phyloP scores from a whole-genome alignment of 805 yeast species.

The Alloascoidea hylecoeti region DNA sequence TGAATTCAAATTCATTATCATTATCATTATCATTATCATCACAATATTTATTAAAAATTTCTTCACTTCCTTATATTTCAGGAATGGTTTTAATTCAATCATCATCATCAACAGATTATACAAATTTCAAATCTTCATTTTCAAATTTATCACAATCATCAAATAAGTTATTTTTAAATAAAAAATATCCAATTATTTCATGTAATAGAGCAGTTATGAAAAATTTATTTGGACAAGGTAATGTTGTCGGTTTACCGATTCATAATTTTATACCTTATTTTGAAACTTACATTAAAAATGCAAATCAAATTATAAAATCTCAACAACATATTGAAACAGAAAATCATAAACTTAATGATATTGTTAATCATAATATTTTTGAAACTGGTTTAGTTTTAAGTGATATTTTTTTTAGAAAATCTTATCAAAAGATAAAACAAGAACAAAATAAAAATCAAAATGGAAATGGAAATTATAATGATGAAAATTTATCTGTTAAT shows the following conservation, averaged over 20 bases:
- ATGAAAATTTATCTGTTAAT: slow-evolving; percentile 38
- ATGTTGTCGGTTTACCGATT: slow-evolving; percentile 31
- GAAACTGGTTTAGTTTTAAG: slow-evolving; percentile 71
- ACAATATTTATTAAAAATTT: neutral
- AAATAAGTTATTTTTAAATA: no score
- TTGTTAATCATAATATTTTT: no score
- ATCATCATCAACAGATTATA: neutral
- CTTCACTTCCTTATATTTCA: neutral
- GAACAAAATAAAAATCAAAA: slow-evolving; percentile 5
- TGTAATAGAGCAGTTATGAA: slow-evolving; percentile 69
- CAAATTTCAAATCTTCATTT: no score
- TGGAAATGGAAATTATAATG: slow-evolving; percentile 16
- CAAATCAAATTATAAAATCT: slow-evolving; percentile 25
- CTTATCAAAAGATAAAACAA: slow-evolving; percentile 5
- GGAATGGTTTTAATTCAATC: neutral
- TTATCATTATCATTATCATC: no score
- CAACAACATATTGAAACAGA: no score
- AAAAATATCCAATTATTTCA: no score
- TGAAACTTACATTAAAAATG: slow-evolving; percentile 25
- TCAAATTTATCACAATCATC: no score
- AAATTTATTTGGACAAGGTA: slow-evolving; percentile 56
- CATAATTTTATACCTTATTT: slow-evolving; percentile 53
- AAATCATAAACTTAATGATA: no score
- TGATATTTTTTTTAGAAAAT: slow-evolving; percentile 76
- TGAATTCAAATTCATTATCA: no score